Evolutionary conservation across 2,329 filamentous ascomycete genomes (phyloP).

Genomic region (Xylaria sp.): DNA sequence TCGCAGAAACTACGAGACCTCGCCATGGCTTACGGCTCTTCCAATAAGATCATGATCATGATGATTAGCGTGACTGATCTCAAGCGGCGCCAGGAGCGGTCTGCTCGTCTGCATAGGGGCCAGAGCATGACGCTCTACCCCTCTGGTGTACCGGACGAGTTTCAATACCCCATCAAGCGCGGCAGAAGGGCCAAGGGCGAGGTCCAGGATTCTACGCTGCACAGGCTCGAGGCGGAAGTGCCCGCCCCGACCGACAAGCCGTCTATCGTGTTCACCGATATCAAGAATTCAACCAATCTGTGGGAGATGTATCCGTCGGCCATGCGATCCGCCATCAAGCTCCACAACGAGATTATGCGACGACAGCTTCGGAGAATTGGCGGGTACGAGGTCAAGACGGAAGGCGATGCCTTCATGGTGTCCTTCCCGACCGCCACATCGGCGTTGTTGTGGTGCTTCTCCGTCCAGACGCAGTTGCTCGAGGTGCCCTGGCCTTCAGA

Average conservation of each 20-base stretch:
- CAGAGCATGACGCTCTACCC: conserved; percentile 86
- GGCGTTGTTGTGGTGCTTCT: conserved; percentile 93
- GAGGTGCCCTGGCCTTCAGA: conserved; percentile 93
- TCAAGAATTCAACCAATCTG: conserved; percentile 94
- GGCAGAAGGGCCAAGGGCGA: conserved; percentile 65
- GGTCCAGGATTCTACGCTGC: conserved; percentile 82
- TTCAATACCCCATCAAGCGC: conserved; percentile 64
- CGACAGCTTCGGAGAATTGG: conserved; percentile 90
- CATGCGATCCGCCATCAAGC: conserved; percentile 95
- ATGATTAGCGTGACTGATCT: conserved; percentile 91
- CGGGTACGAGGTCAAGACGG: conserved; percentile 98
- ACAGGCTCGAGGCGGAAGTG: conserved; percentile 85
- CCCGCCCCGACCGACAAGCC: conserved; percentile 89
- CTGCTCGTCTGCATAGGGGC: conserved; percentile 67
- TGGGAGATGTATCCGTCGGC: conserved; percentile 96
- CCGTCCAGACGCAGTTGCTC: conserved; percentile 84
- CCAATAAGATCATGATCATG: conserved; percentile 98
- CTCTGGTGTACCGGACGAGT: conserved; percentile 72
- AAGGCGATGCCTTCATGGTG: conserved; percentile 99
- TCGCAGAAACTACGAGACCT: conserved; percentile 93
- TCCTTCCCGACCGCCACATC: conserved; percentile 96
- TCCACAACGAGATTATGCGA: conserved; percentile 97
- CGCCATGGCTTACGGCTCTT: conserved; percentile 92
- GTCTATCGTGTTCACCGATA: conserved; percentile 96
- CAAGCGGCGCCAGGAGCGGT: conserved; percentile 78